These are phyloP conservation scores for Berberis vulgaris DNA, from an alignment of 164 flowering plant genomes.

Conservation along the genomic window DNA sequence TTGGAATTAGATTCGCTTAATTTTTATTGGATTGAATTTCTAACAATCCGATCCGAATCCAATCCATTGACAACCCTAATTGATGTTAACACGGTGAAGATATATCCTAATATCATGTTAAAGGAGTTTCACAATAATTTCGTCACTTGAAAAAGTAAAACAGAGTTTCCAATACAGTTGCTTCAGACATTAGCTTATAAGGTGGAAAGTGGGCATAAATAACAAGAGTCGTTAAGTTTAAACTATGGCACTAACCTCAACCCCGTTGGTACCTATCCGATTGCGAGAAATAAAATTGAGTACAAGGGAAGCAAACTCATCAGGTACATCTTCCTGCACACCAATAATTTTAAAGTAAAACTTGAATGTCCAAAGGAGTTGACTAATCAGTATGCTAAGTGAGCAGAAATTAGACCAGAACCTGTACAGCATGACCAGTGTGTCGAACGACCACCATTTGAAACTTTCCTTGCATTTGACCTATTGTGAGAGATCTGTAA, in stretches of 20 bases:
- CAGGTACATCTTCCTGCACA: conserved; percentile 86
- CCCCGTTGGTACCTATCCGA: conserved; percentile 80
- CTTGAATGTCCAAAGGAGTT: neutral
- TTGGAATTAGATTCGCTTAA: no score
- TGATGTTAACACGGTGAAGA: no score
- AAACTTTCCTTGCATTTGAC: conserved; percentile 99
- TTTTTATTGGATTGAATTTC: no score
- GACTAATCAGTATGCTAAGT: neutral
- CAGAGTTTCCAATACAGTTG: no score
- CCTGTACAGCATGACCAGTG: conserved; percentile 98
- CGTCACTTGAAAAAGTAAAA: no score
- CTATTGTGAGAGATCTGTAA: conserved; percentile 86
- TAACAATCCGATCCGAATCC: no score
- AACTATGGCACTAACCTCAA: conserved; percentile 54
- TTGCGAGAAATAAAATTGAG: conserved; percentile 79
- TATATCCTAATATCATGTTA: no score
- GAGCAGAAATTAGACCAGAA: conserved; percentile 10
- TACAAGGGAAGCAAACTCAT: conserved; percentile 70
- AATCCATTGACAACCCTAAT: no score
- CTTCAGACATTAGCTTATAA: no score
- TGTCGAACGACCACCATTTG: conserved; percentile 92
- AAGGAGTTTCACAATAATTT: no score
- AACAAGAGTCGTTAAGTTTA: neutral
- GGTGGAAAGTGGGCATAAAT: no score
- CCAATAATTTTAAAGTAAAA: neutral